Base-by-base conservation (phyloP, 177 flowering plant genomes). In the Vitis hybrid region DNA sequence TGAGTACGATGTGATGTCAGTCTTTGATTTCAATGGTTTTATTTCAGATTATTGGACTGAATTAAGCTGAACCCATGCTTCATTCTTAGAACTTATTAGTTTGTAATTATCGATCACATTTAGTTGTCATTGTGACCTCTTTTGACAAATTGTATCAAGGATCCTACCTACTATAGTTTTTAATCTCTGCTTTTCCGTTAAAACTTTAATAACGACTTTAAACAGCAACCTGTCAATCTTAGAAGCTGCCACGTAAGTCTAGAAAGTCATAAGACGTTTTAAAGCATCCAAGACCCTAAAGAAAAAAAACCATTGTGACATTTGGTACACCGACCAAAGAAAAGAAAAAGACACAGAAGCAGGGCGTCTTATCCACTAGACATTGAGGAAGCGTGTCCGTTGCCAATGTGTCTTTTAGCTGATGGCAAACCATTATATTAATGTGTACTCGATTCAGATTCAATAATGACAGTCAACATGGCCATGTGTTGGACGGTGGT, bases 401-500 rank as follows among this genome's bases (percentile, higher is more conserved):
- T 39, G 45, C 45, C 45, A 4, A 1, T 39, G 7, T 39, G 0
- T 6, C 45, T 39, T 39, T 39, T 6, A 39, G 45, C 45, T 39
- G 45, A 39, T 39, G 45, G 45, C 7, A 6, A 9, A 0, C 45
- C 45, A 39, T 39, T 39, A 6, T 39, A 39, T 6, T 39, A 39
- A 39, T 7, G 45, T 39, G 6, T 15, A 11, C 14, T 19, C 39
- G 14, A 14, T 65, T 51, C 11, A 0, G 62, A 3, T 57, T 57
- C 10, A 18, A 13, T 9, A n/a, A 15, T 57, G 60, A 9, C 23
- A 14, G 3, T n/a, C 19, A 49, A 55, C 21, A 0, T 48, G 26
- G 17, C 39, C 68, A 61, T 26, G 68, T 66, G 66, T 39, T 66
- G 66, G 70, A 21, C 72, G 72, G 72, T 69, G 64, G 4, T 50